A percentile compares a stretch with the other conserved stretches of the same genome.
phyloP scores from a whole-genome alignment of 352 stramenopile genomes.

The Globisporangium abappressorium region DNA sequence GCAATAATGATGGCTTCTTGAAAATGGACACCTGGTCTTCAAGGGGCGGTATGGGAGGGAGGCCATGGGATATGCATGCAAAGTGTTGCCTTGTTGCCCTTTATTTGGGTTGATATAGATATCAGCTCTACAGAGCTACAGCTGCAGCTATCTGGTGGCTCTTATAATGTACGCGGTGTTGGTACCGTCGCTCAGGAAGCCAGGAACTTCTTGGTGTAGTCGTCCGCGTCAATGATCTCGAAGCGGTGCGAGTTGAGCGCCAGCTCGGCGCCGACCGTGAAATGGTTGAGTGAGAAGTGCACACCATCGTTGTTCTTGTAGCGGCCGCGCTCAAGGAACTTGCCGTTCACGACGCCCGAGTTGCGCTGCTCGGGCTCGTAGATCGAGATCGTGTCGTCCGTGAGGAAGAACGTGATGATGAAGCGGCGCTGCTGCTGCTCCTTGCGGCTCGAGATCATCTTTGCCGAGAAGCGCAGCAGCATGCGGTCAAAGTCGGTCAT shows the following conservation, averaged over 20 bases:
- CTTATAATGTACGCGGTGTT: background rate
- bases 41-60: background rate
- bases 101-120: background rate
- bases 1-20: background rate
- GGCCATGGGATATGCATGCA: slow-evolving; percentile 3
- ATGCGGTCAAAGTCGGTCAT: slow-evolving; percentile 77
- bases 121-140: background rate
- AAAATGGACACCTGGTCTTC: background rate
- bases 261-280: slow-evolving; percentile 55
- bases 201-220: slow-evolving; percentile 84
- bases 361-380: slow-evolving; percentile 80
- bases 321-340: slow-evolving; percentile 77
- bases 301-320: slow-evolving; percentile 66
- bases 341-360: slow-evolving; percentile 76
- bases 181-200: slow-evolving; percentile 26
- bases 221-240: slow-evolving; percentile 72
- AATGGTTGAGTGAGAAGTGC: slow-evolving; percentile 57
- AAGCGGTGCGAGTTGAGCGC: slow-evolving; percentile 71
- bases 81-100: background rate
- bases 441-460: slow-evolving; percentile 72
- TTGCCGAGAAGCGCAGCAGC: slow-evolving; percentile 65
- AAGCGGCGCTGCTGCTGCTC: slow-evolving; percentile 77
- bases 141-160: background rate
- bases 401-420: slow-evolving; percentile 81
- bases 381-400: slow-evolving; percentile 72